Conservation (phyloP, 192 early-diverging fungal genomes). For the Coemansia umbellata region DNA sequence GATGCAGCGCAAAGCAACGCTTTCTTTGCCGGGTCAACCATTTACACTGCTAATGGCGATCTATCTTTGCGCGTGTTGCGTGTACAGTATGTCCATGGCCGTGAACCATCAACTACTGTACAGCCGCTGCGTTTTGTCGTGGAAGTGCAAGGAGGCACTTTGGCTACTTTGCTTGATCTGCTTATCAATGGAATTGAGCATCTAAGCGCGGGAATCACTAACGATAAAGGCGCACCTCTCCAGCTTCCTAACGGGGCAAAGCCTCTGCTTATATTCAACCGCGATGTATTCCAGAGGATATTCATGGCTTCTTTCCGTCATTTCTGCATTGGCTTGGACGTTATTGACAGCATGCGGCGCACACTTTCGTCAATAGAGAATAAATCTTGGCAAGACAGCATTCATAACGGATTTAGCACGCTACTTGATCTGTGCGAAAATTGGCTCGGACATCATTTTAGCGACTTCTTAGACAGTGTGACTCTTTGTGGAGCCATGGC, state of each 20-base stretch:
- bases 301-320: slow-evolving; percentile 67
- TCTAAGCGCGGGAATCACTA: slow-evolving; percentile 28
- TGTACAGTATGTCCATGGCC: slow-evolving; percentile 30
- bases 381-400: slow-evolving; percentile 31
- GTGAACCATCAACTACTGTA: not conserved
- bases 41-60: slow-evolving; percentile 47
- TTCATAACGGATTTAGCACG: slow-evolving; percentile 8
- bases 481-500: slow-evolving; percentile 51
- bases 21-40: slow-evolving; percentile 27
- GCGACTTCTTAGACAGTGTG: slow-evolving; percentile 63
- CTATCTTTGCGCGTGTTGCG: slow-evolving; percentile 41
- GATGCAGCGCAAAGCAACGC: slow-evolving; percentile 34
- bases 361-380: slow-evolving; percentile 9
- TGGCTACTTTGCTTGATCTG: slow-evolving; percentile 55
- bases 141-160: slow-evolving; percentile 61
- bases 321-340: slow-evolving; percentile 53
- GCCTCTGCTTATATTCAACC: slow-evolving; percentile 42
- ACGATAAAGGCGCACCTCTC: slow-evolving; percentile 47
- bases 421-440: slow-evolving; percentile 59
- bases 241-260: slow-evolving; percentile 23
- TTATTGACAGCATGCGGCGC: slow-evolving; percentile 34
- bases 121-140: slow-evolving; percentile 45
- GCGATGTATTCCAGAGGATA: slow-evolving; percentile 49
- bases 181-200: slow-evolving; percentile 58
- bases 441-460: slow-evolving; percentile 59